These are phyloP conservation scores for Solanum acaule DNA, from an alignment of 257 asterid genomes.

Conservation along the genomic window DNA sequence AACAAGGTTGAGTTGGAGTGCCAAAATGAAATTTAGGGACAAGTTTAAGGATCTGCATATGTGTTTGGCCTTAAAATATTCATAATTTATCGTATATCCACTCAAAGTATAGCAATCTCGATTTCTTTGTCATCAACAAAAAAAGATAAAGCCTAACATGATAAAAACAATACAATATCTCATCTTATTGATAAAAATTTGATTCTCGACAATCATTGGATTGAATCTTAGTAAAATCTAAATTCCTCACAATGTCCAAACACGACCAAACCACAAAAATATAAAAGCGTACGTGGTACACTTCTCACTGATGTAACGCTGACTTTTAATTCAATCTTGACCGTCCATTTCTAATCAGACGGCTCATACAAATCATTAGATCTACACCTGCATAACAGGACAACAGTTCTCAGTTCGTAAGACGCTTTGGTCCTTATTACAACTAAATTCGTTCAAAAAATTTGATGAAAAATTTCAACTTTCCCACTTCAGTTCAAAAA, in stretches of 20 bases:
- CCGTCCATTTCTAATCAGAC: constrained; percentile 8
- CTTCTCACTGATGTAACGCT: background rate
- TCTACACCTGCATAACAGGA: constrained; percentile 7
- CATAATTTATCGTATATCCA: background rate
- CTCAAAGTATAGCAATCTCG: background rate
- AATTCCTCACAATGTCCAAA: too few species aligned
- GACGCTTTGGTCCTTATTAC: constrained; percentile 21
- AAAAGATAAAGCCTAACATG: too few species aligned
- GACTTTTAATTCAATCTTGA: background rate
- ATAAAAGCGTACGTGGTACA: background rate
- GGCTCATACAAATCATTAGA: background rate
- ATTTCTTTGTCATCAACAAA: too few species aligned
- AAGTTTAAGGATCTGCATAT: too few species aligned
- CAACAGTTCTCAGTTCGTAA: constrained; percentile 6
- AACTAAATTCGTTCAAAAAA: background rate
- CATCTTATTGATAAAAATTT: background rate
- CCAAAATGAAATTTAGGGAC: too few species aligned
- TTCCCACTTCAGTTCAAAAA: background rate
- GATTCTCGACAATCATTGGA: background rate
- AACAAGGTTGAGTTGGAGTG: too few species aligned
- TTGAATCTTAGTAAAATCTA: too few species aligned
- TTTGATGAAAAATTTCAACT: background rate
- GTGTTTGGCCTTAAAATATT: too few species aligned
- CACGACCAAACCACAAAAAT: background rate
- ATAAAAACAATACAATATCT: too few species aligned